phyloP scores from a whole-genome alignment of 2,329 filamentous ascomycete species.

The Phialophora expanda region DNA sequence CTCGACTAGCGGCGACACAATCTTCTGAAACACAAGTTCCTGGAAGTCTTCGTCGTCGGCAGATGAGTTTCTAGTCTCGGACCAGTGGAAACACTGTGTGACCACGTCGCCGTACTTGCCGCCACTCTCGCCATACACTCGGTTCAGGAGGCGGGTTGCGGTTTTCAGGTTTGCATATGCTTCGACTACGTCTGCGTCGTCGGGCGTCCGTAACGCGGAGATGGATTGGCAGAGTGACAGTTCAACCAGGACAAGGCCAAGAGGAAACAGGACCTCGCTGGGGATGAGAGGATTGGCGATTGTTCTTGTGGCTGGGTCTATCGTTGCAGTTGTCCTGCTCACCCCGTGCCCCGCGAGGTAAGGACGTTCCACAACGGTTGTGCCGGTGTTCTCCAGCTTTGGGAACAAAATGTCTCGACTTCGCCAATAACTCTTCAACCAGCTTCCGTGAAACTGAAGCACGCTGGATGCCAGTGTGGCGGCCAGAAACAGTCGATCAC shows the following conservation, averaged over 20 bases:
- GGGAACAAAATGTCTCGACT: constrained; percentile 24
- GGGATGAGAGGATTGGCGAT: constrained; percentile 24
- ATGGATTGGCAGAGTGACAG: constrained; percentile 38
- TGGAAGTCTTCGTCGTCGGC: constrained; percentile 34
- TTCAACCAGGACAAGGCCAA: constrained; percentile 34
- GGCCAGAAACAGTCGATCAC: constrained; percentile 25
- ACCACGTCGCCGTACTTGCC: constrained; percentile 34
- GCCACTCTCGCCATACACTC: constrained; percentile 36
- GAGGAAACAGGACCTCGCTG: constrained; percentile 33
- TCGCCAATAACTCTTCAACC: constrained; percentile 23
- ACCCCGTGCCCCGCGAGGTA: constrained; percentile 17
- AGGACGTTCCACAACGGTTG: constrained; percentile 11
- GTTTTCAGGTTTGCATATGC: constrained; percentile 35
- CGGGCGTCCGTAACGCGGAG: constrained; percentile 21
- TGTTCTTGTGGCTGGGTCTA: background rate
- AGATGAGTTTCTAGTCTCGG: constrained; percentile 12
- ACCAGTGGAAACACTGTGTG: constrained; percentile 31
- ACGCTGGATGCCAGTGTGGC: constrained; percentile 27
- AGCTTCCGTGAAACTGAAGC: constrained; percentile 23
- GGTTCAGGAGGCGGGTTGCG: constrained; percentile 24
- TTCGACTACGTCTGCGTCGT: constrained; percentile 33
- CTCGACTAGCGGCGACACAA: constrained; percentile 32
- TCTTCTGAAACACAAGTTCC: constrained; percentile 30
- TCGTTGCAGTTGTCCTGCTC: background rate
- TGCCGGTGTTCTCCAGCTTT: background rate